Percentiles rank a stretch among this genome's conserved stretches.
Conservation (phyloP, 2,329 filamentous ascomycete species). For the Talaromyces piceae region DNA sequence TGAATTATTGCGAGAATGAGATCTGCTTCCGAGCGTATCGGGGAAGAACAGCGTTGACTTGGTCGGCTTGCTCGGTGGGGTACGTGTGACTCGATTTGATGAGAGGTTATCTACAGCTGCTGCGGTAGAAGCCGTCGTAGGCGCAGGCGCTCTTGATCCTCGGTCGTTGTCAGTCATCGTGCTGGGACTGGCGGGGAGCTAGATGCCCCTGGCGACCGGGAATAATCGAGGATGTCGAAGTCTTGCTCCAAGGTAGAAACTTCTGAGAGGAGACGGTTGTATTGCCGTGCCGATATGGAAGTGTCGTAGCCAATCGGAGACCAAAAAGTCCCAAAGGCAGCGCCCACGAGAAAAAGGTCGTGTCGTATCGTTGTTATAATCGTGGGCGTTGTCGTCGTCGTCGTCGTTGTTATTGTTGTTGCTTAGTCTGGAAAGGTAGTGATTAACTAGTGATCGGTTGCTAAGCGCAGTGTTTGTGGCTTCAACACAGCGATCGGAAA, state of each 20-base stretch:
- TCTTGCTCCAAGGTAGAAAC: background rate
- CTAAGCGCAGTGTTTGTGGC: background rate
- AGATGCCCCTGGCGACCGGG: conserved; percentile 4
- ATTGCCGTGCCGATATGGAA: background rate
- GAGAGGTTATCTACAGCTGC: conserved; percentile 3
- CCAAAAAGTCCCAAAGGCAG: no score
- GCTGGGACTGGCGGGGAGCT: conserved; percentile 1
- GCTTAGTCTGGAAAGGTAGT: no score
- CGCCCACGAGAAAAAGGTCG: no score
- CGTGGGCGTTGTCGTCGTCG: no score
- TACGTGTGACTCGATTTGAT: conserved; percentile 43
- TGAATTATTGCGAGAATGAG: conserved; percentile 27
- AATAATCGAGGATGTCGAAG: background rate
- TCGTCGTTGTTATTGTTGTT: no score
- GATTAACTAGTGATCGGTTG: conserved; percentile 1
- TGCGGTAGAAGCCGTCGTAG: background rate
- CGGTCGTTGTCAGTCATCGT: conserved; percentile 19
- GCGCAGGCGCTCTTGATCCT: conserved; percentile 10
- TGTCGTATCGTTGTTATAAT: no score
- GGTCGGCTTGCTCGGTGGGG: conserved; percentile 47
- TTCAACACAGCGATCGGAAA: background rate
- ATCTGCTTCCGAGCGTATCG: conserved; percentile 19
- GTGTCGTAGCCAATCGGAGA: background rate
- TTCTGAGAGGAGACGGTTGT: background rate
- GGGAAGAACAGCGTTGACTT: conserved; percentile 39